Evolutionary conservation across 139 green algal species (phyloP).

Genomic region (Volvox africanus): DNA sequence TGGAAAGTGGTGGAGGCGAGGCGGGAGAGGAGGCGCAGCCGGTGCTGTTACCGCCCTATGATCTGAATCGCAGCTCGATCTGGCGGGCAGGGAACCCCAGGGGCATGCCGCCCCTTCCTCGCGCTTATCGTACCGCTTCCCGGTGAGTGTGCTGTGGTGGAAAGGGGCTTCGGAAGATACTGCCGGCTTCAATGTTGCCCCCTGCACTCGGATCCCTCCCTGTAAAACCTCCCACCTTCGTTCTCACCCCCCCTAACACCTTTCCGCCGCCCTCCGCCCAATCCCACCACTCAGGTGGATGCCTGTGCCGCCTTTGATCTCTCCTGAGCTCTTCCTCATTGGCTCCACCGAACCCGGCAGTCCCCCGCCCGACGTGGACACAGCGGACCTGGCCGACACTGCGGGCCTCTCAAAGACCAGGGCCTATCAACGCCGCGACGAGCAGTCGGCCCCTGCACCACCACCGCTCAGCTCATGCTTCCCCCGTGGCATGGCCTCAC

Average conservation of each 20-base stretch:
- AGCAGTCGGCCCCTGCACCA: background rate
- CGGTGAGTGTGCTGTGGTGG: background rate
- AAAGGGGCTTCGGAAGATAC: no score
- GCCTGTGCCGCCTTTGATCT: background rate
- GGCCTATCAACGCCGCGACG: no score
- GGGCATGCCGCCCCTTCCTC: conserved; percentile 11
- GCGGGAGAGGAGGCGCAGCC: background rate
- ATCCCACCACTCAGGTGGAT: background rate
- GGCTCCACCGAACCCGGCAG: background rate
- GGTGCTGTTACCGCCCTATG: conserved; percentile 13
- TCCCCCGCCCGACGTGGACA: no score
- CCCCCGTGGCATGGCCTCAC: background rate
- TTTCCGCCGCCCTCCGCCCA: no score
- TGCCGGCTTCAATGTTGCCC: no score
- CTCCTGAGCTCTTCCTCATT: background rate
- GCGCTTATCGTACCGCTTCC: background rate
- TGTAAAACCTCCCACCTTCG: no score
- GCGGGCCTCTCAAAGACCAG: no score
- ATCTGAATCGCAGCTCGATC: background rate
- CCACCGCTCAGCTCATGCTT: background rate
- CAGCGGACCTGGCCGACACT: no score
- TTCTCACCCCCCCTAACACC: no score
- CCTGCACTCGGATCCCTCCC: no score
- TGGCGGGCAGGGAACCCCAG: background rate
- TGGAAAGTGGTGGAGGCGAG: background rate